Evolutionary conservation across 257 asterid genomes (phyloP), one percentile per base, ranked within the genome.

Genomic region (Nicotiana noctiflora): DNA sequence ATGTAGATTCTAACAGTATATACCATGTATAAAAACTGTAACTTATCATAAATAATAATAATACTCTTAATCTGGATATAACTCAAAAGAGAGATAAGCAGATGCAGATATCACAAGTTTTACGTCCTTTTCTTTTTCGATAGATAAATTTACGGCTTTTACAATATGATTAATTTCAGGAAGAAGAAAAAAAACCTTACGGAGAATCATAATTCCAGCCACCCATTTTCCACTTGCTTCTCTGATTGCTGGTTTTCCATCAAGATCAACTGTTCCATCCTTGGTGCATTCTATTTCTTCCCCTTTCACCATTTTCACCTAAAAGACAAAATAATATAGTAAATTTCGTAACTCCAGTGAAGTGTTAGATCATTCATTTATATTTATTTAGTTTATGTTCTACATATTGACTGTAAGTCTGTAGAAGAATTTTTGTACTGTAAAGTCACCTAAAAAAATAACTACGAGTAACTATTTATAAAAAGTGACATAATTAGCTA

Each of bases 251-350:
- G 95, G 90, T 15, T 74, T 82, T 40, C 98, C 98, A 77, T 88
- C 86, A 85, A 92, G 68, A 90, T 92, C 98, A 15, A 94, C 83
- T 82, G 88, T 90, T 79, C 98, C 98, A 87, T 94, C 98, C 13
- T 84, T 81, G 0, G 98, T 92, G 80, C 32, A 81, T 81, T 64
- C 89, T 19, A 61, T 78, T 63, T 85, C 88, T 27, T 84, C 88
- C 66, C 40, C 84, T 84, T 86, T 89, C 72, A 81, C 40, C 85
- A 8, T 40, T 40, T 88, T 92, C 31, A n/a, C 89, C 97, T 40
- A 40, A 40, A 40, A 40, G 46, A 7, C 46, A 40, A 40, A 37
- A 34, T 1, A 40, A 40, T 40, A 40, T 40, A 40, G 46, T 40
- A 40, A 40, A 40, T 40, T 7, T 8, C 7, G 11, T 40, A 1